phyloP scores from a whole-genome alignment of 345 rosid species.

The Garcia nutans region DNA sequence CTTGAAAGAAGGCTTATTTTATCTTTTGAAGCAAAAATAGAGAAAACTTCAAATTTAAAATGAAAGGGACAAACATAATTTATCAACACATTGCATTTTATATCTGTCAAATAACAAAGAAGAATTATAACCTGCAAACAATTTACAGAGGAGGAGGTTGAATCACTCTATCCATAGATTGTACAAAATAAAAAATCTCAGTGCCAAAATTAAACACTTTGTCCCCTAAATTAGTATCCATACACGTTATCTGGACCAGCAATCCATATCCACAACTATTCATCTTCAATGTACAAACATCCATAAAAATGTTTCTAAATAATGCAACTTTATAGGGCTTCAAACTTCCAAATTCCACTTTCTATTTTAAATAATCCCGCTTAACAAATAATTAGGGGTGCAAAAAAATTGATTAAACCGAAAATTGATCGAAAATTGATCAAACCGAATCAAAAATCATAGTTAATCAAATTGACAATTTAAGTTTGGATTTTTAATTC shows the following conservation, averaged over 20 bases:
- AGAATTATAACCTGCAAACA: constrained; percentile 7
- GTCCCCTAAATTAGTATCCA: constrained; percentile 17
- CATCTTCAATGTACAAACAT: not conserved
- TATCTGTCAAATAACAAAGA: constrained; percentile 3
- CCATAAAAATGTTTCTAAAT: not conserved
- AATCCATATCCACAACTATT: not conserved
- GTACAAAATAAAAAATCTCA: constrained; percentile 20
- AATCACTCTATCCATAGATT: constrained; percentile 56
- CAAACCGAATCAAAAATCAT: too few relatives aligned
- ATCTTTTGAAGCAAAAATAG: not conserved
- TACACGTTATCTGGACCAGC: constrained; percentile 4
- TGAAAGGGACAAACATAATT: not conserved
- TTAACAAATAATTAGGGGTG: too few relatives aligned
- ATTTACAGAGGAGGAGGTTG: constrained; percentile 71
- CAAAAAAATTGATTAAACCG: too few relatives aligned
- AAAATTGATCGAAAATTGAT: too few relatives aligned
- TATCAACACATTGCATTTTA: constrained; percentile 6
- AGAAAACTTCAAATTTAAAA: not conserved
- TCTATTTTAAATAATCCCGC: not conserved
- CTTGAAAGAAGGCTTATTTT: not conserved
- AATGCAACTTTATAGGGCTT: constrained; percentile 7
- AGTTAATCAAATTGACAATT: too few relatives aligned
- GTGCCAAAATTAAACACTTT: constrained; percentile 28
- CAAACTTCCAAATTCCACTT: constrained; percentile 10
- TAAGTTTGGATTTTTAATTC: too few relatives aligned